phyloP scores from a whole-genome alignment of 441 rosid genomes.

The Manihot esculenta region DNA sequence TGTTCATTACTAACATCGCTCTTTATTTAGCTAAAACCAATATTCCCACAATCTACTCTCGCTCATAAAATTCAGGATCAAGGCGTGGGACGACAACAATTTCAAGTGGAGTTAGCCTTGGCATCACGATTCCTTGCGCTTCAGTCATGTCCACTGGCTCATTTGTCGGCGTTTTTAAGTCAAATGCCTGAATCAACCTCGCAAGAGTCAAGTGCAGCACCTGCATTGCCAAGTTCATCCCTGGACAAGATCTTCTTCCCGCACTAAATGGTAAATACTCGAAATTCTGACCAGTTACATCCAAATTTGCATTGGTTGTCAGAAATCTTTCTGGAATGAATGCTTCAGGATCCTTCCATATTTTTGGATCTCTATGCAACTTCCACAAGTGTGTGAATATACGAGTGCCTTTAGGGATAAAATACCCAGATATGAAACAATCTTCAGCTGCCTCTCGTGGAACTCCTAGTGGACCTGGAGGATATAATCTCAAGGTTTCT shows the following conservation, averaged over 20 bases:
- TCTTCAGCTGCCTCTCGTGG: conserved; percentile 44
- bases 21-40: background rate
- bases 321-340: conserved; percentile 9
- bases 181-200: conserved; percentile 3
- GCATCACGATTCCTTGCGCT: background rate
- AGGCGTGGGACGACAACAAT: background rate
- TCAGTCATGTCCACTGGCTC: background rate
- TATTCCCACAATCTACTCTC: background rate
- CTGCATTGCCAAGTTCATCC: conserved; percentile 11
- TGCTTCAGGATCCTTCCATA: background rate
- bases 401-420: conserved; percentile 4
- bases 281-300: background rate
- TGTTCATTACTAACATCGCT: too few relatives aligned
- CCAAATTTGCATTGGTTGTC: background rate
- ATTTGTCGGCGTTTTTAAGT: background rate
- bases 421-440: conserved; percentile 10
- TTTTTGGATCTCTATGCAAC: background rate
- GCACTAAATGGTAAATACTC: conserved; percentile 4
- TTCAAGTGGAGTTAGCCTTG: background rate
- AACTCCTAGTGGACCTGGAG: conserved; percentile 45
- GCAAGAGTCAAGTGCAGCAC: background rate
- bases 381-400: background rate
- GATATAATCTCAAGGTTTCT: conserved; percentile 48
- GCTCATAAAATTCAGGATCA: background rate
- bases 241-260: conserved; percentile 1